Conservation (phyloP, 768 basidiomycete genomes). For the Coprinellus aureogranulatus region DNA sequence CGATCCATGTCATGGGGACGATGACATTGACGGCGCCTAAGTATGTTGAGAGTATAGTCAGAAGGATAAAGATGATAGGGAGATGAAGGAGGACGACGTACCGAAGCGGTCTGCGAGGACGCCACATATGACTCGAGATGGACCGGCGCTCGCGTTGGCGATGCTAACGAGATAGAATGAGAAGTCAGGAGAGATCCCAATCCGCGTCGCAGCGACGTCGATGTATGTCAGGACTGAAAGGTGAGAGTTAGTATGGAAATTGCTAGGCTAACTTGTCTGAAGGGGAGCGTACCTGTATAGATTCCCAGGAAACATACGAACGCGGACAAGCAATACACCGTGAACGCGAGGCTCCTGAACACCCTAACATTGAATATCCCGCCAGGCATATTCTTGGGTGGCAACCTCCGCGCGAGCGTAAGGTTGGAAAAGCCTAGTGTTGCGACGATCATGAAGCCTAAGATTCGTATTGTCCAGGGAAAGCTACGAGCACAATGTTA, state of each 20-base stretch:
- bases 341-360: conserved; percentile 53
- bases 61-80: no score
- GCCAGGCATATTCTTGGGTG: conserved; percentile 49
- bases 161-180: conserved; percentile 67
- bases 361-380: conserved; percentile 56
- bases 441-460: no score
- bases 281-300: conserved; percentile 63
- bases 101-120: conserved; percentile 55
- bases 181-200: conserved; percentile 49
- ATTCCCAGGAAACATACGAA: conserved; percentile 64
- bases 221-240: conserved; percentile 72
- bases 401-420: conserved; percentile 43
- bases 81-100: no score
- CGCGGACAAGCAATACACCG: conserved; percentile 55
- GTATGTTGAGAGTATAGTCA: neutral
- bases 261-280: no score
- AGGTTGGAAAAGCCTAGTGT: conserved; percentile 2
- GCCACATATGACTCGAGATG: conserved; percentile 58
- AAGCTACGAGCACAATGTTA: no score
- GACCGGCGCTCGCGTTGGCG: conserved; percentile 64
- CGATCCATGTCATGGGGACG: conserved; percentile 56
- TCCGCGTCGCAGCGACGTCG: conserved; percentile 50
- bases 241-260: no score
- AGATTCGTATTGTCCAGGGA: no score
- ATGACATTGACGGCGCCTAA: conserved; percentile 68